Conservation (phyloP, 495 filamentous ascomycete genomes). For the Penicillium pancosmium region DNA sequence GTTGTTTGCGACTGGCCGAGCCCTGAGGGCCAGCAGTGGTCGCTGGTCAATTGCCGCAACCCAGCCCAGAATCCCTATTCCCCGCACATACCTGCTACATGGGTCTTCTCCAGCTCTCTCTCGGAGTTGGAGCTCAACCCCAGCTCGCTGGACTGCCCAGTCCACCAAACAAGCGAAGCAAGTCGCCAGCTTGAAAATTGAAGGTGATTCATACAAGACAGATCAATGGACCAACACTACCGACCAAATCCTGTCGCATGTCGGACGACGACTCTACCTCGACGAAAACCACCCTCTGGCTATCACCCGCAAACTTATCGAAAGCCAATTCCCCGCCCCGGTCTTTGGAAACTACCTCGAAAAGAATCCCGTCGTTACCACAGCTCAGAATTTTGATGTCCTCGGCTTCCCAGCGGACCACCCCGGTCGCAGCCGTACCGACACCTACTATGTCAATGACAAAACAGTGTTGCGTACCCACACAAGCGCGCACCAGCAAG, state of each 20-base stretch:
- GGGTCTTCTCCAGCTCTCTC: conserved; percentile 18
- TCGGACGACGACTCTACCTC: conserved; percentile 78
- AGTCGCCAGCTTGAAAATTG: conserved; percentile 49
- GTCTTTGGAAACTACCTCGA: conserved; percentile 75
- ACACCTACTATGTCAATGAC: conserved; percentile 95
- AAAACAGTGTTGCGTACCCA: conserved; percentile 87
- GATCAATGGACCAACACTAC: conserved; percentile 90
- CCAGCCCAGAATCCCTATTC: conserved; percentile 29
- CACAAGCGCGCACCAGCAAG: conserved; percentile 89
- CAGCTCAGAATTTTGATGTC: conserved; percentile 91
- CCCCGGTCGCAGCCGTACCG: conserved; percentile 80
- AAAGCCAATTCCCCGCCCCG: conserved; percentile 78
- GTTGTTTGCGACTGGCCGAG: conserved; percentile 48
- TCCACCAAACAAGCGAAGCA: conserved; percentile 16
- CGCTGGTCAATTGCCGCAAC: conserved; percentile 41
- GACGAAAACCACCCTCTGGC: conserved; percentile 85
- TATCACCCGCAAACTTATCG: conserved; percentile 89
- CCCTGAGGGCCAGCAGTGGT: conserved; percentile 43
- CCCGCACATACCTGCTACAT: conserved; percentile 25
- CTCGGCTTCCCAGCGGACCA: conserved; percentile 87
- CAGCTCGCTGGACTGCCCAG: conserved; percentile 28
- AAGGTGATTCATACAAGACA: conserved; percentile 62
- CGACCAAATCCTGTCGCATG: conserved; percentile 67
- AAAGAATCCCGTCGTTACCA: conserved; percentile 82
- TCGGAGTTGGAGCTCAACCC: conserved; percentile 42